A percentile compares a stretch with the other conserved stretches of the same genome.
Conservation (phyloP, 495 filamentous ascomycete genomes). For the Tuber calosporum region DNA sequence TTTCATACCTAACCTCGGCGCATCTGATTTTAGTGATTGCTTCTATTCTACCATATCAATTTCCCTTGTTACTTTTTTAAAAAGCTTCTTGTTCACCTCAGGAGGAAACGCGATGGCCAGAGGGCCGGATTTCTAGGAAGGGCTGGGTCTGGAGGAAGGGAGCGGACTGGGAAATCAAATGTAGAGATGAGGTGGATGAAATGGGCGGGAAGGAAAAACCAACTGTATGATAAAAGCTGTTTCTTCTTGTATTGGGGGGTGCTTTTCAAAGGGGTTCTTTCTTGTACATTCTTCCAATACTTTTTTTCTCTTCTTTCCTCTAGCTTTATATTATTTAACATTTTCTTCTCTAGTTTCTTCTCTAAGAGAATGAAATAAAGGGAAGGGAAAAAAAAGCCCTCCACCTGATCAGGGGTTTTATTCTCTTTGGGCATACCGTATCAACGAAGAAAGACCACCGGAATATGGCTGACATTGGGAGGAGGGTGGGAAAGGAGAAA, state of each 20-base stretch:
- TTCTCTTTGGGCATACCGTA: neutral
- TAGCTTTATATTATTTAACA: neutral
- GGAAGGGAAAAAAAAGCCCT: neutral
- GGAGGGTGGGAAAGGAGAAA: neutral
- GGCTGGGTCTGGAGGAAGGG: constrained; percentile 23
- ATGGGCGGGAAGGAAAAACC: constrained; percentile 9
- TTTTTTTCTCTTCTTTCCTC: constrained; percentile 21
- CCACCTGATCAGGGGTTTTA: neutral
- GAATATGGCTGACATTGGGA: neutral
- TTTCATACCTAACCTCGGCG: constrained; percentile 38
- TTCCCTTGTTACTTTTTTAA: constrained; percentile 15
- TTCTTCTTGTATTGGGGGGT: neutral
- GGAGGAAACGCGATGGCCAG: constrained; percentile 6
- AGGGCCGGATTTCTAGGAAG: constrained; percentile 10
- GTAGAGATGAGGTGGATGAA: constrained; percentile 12
- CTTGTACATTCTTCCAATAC: constrained; percentile 17
- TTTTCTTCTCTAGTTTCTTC: neutral
- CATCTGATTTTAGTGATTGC: constrained; percentile 40
- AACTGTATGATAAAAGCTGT: constrained; percentile 7
- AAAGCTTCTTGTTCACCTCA: constrained; percentile 11
- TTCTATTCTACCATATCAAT: constrained; percentile 9
- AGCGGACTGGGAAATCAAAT: constrained; percentile 2
- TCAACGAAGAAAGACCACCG: neutral
- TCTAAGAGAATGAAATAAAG: neutral
- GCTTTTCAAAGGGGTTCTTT: constrained; percentile 1